These are phyloP conservation scores for Trypanosoma lewisi DNA, from an alignment of 208 protist species.

Conservation along the genomic window DNA sequence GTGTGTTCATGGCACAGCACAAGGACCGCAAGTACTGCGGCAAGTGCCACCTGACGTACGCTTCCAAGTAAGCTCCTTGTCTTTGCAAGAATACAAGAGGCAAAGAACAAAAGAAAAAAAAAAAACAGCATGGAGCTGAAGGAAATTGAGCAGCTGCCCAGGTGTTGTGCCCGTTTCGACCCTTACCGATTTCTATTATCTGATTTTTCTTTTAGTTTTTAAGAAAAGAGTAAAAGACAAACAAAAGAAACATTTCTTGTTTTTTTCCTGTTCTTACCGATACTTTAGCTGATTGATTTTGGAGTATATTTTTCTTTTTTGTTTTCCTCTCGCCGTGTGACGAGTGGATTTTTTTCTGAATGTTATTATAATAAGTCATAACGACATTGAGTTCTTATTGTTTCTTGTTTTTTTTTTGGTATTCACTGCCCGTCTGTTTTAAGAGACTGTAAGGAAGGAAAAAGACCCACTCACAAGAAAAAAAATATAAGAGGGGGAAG, in stretches of 20 bases:
- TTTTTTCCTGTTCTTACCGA: neutral
- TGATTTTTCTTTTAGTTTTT: neutral
- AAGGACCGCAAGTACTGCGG: slow-evolving; percentile 98
- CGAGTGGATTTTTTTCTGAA: too few relatives aligned
- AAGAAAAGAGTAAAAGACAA: too few relatives aligned
- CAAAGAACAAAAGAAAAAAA: neutral
- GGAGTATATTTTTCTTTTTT: too few relatives aligned
- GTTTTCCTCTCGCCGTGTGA: too few relatives aligned
- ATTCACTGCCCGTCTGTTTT: too few relatives aligned
- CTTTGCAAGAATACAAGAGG: too few relatives aligned
- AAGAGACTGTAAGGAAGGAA: too few relatives aligned
- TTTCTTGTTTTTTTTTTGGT: too few relatives aligned
- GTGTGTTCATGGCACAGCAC: slow-evolving; percentile 96
- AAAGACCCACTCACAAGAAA: neutral
- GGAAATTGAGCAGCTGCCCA: neutral
- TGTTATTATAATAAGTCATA: too few relatives aligned
- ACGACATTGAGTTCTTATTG: too few relatives aligned
- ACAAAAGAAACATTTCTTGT: too few relatives aligned
- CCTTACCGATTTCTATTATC: neutral
- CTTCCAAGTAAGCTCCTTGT: slow-evolving; percentile 21
- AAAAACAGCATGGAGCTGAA: neutral
- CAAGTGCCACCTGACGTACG: slow-evolving; percentile 82
- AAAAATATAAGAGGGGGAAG: neutral
- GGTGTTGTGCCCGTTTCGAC: neutral
- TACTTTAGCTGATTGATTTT: too few relatives aligned